Conservation (phyloP, 2,329 filamentous ascomycete species). For the Arthrobotrys megalospora region DNA sequence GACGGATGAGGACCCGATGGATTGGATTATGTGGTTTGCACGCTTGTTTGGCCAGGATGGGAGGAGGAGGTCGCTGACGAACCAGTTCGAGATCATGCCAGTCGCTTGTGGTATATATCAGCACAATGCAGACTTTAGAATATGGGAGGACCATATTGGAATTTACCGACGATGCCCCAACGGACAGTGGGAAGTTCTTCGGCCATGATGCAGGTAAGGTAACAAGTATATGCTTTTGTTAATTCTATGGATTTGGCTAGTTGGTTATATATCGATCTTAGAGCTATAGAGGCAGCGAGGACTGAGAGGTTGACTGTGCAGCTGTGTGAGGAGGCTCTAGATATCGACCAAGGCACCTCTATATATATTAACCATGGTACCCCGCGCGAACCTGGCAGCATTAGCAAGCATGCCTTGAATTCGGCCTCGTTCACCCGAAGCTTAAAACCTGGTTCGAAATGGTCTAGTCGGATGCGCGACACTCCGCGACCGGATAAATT, state of each 20-base stretch:
- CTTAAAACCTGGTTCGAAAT: slow-evolving; percentile 4
- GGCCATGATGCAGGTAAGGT: slow-evolving; percentile 19
- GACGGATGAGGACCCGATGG: slow-evolving; percentile 68
- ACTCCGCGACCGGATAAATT: slow-evolving; percentile 45
- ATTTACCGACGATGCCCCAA: slow-evolving; percentile 50
- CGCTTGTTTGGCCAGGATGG: slow-evolving; percentile 66
- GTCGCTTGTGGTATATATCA: slow-evolving; percentile 66
- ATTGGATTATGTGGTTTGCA: slow-evolving; percentile 68
- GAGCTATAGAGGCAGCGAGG: too few species aligned
- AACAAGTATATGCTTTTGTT: not conserved
- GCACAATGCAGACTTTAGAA: slow-evolving; percentile 66
- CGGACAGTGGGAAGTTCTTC: slow-evolving; percentile 45
- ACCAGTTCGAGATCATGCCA: slow-evolving; percentile 70
- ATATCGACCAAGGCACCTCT: not conserved
- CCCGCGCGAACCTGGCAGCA: slow-evolving; percentile 28
- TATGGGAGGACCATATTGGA: not conserved
- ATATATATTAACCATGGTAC: slow-evolving; percentile 1
- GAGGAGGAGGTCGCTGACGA: slow-evolving; percentile 69
- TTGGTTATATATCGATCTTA: not conserved
- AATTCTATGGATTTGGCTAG: not conserved
- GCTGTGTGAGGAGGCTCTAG: not conserved
- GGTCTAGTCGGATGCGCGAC: slow-evolving; percentile 11
- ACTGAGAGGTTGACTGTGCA: too few species aligned
- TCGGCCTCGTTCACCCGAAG: slow-evolving; percentile 22
- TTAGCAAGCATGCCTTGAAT: not conserved